These are phyloP conservation scores for Phoma sp. DNA, from an alignment of 2,329 filamentous ascomycete species.

Conservation along the genomic window DNA sequence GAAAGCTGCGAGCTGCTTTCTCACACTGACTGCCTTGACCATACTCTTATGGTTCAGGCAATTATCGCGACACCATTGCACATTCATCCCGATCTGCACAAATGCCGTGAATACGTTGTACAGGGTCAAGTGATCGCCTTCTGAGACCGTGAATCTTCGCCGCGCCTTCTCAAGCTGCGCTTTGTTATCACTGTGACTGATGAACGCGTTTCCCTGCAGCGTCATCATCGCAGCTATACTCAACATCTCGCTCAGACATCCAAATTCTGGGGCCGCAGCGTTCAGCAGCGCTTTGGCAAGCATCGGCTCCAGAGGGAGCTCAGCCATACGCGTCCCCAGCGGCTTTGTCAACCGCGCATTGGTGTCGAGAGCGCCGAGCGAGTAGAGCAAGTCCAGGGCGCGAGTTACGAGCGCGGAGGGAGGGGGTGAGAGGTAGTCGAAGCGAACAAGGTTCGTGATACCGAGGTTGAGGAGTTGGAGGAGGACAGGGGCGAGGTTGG, in stretches of 20 bases:
- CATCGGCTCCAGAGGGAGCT: constrained; percentile 92
- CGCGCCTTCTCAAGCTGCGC: constrained; percentile 75
- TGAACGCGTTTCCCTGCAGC: constrained; percentile 81
- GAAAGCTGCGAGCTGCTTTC: constrained; percentile 84
- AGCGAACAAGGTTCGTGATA: constrained; percentile 91
- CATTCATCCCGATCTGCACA: constrained; percentile 77
- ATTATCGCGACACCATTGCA: constrained; percentile 86
- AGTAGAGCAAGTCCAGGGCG: constrained; percentile 85
- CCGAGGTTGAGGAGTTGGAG: constrained; percentile 93
- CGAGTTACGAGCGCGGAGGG: constrained; percentile 84
- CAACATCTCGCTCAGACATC: constrained; percentile 83
- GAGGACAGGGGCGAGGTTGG: constrained; percentile 85
- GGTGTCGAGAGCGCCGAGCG: constrained; percentile 83
- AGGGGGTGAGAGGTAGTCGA: constrained; percentile 86
- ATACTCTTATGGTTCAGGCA: constrained; percentile 86
- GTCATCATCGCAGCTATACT: constrained; percentile 95
- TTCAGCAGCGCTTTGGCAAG: constrained; percentile 87
- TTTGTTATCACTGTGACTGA: constrained; percentile 78
- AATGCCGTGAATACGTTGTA: constrained; percentile 95
- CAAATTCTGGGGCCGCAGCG: constrained; percentile 67
- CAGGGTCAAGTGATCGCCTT: constrained; percentile 91
- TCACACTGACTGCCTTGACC: constrained; percentile 80
- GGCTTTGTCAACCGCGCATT: constrained; percentile 91
- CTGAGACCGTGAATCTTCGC: constrained; percentile 85
- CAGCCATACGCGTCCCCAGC: constrained; percentile 88